These are phyloP conservation scores for Mayamaea pseudoterrestris DNA, from an alignment of 108 stramenopile species.

Conservation along the genomic window DNA sequence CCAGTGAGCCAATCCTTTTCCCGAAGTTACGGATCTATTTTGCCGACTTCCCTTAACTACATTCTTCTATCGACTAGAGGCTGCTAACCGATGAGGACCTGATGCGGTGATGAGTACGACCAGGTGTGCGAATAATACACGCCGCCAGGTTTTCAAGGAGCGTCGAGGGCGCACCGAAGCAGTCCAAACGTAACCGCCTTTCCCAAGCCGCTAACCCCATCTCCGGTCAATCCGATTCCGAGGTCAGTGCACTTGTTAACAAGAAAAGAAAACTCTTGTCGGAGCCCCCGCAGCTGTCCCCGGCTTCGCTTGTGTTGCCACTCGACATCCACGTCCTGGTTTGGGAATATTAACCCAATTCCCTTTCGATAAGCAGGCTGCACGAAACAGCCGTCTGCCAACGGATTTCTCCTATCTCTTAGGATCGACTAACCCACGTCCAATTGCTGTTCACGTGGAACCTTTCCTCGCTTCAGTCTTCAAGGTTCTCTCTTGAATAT, in stretches of 20 bases:
- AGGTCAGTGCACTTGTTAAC: slow-evolving; percentile 73
- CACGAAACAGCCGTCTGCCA: slow-evolving; percentile 66
- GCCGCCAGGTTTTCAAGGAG: slow-evolving; percentile 84
- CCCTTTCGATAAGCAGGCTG: slow-evolving; percentile 81
- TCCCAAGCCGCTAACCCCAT: slow-evolving; percentile 77
- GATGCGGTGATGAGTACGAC: slow-evolving; percentile 95
- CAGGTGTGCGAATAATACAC: slow-evolving; percentile 77
- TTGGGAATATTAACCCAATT: slow-evolving; percentile 91
- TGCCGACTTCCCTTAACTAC: slow-evolving; percentile 87
- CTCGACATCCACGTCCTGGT: slow-evolving; percentile 88
- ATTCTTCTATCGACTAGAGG: slow-evolving; percentile 96
- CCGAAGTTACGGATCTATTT: slow-evolving; percentile 84
- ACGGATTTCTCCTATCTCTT: slow-evolving; percentile 89
- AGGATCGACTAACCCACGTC: slow-evolving; percentile 86
- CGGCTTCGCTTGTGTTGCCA: slow-evolving; percentile 86
- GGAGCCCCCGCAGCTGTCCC: slow-evolving; percentile 78
- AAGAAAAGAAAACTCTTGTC: slow-evolving; percentile 89
- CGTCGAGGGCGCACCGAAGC: slow-evolving; percentile 80
- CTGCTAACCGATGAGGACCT: slow-evolving; percentile 95
- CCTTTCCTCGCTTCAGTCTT: slow-evolving; percentile 85
- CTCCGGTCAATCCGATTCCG: slow-evolving; percentile 86
- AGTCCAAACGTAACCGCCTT: slow-evolving; percentile 74
- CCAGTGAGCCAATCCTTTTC: slow-evolving; percentile 85
- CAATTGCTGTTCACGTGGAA: slow-evolving; percentile 87
- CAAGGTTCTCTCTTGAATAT: slow-evolving; percentile 94